Evolutionary conservation across 2,329 filamentous ascomycete genomes (phyloP).

Genomic region (Malbranchea cinnamomea): DNA sequence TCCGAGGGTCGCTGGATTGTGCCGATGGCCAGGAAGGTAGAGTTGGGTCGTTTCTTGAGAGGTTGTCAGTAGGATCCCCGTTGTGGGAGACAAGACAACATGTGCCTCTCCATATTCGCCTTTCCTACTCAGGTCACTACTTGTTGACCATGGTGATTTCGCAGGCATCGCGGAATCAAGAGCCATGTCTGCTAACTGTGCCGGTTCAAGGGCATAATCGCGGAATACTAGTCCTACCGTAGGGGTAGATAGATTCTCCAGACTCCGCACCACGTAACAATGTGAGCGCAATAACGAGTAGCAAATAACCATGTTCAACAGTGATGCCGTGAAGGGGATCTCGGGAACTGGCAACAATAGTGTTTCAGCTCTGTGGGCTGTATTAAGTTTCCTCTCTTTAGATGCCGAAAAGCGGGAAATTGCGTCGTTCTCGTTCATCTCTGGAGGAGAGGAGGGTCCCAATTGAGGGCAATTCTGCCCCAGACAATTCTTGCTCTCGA

Average conservation of each 20-base stretch:
- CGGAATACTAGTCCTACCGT: conserved; percentile 12
- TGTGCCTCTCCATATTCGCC: conserved; percentile 37
- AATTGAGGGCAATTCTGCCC: conserved; percentile 14
- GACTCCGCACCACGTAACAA: conserved; percentile 8
- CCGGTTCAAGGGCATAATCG: conserved; percentile 12
- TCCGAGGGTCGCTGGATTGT: conserved; percentile 3
- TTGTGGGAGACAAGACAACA: conserved; percentile 52
- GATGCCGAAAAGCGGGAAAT: too few species aligned
- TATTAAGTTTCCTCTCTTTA: too few species aligned
- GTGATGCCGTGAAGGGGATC: conserved; percentile 11
- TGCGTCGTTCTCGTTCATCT: too few species aligned
- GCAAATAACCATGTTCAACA: conserved; percentile 14
- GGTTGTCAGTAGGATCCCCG: conserved; percentile 55
- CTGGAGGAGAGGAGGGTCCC: too few species aligned
- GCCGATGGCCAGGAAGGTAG: conserved; percentile 45
- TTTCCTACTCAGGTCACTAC: too few species aligned
- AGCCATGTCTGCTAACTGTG: too few species aligned
- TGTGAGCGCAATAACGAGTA: conserved; percentile 16
- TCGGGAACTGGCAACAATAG: conserved; percentile 2
- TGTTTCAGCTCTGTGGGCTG: too few species aligned
- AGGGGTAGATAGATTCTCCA: conserved; percentile 9
- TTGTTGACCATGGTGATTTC: conserved; percentile 6
- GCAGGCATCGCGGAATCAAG: conserved; percentile 34
- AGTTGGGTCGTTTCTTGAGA: conserved; percentile 59
- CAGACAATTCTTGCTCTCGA: conserved; percentile 15